Percentiles rank a stretch among this genome's conserved stretches.
phyloP scores from a whole-genome alignment of 371 early-diverging fungal species.

The Rhizopus arrhizus region DNA sequence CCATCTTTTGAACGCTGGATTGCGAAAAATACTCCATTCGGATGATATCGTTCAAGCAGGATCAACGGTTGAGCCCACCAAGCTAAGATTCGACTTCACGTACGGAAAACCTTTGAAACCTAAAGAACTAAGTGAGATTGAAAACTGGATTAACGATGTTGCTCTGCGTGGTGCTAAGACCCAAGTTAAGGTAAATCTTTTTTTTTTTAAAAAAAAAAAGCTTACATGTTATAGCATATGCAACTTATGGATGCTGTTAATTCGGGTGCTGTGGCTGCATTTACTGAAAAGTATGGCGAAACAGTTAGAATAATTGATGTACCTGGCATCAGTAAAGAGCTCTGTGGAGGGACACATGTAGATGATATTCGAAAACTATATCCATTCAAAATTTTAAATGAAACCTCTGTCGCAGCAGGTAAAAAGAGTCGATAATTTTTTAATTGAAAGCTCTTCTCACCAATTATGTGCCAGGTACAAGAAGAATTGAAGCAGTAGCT shows the following conservation, averaged over 20 bases:
- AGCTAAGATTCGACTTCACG: slow-evolving; percentile 77
- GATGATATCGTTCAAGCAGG: slow-evolving; percentile 73
- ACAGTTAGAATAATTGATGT: slow-evolving; percentile 66
- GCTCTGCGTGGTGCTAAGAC: slow-evolving; percentile 51
- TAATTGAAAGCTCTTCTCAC: not conserved
- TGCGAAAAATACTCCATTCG: slow-evolving; percentile 59
- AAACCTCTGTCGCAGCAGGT: slow-evolving; percentile 75
- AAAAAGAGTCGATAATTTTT: not conserved
- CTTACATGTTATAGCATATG: slow-evolving; percentile 38
- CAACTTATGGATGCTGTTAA: slow-evolving; percentile 63
- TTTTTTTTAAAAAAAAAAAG: not conserved
- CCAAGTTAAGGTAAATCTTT: slow-evolving; percentile 36
- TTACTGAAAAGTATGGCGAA: slow-evolving; percentile 72
- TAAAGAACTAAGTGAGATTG: slow-evolving; percentile 56
- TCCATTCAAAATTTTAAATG: slow-evolving; percentile 72
- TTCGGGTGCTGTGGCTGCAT: slow-evolving; percentile 67
- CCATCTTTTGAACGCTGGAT: slow-evolving; percentile 72
- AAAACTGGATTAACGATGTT: slow-evolving; percentile 63
- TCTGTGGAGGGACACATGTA: slow-evolving; percentile 82
- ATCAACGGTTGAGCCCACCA: slow-evolving; percentile 66
- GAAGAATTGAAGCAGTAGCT: slow-evolving; percentile 80
- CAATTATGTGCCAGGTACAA: slow-evolving; percentile 49
- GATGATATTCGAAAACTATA: slow-evolving; percentile 58
- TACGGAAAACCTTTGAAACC: slow-evolving; percentile 60
- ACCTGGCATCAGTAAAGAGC: slow-evolving; percentile 66